Evolutionary conservation across 306 rosid genomes (phyloP).

Genomic region (Casuarina cunninghamiana): DNA sequence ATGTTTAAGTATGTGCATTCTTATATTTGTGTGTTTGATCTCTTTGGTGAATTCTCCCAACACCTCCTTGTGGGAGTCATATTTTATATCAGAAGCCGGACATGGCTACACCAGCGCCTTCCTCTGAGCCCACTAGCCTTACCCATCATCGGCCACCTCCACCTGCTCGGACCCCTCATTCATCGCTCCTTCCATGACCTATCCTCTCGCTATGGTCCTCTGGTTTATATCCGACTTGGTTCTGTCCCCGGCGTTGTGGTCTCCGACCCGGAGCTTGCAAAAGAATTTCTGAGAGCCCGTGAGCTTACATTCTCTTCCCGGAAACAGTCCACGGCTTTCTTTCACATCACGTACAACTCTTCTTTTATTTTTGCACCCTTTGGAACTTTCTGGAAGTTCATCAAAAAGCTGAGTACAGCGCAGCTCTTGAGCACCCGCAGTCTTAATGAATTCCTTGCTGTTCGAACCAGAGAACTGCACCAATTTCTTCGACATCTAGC

Average conservation of each 20-base stretch:
- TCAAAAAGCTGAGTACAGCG: constrained; percentile 35
- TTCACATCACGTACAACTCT: constrained; percentile 33
- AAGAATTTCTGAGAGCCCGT: constrained; percentile 40
- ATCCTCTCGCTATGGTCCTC: constrained; percentile 36
- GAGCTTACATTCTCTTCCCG: constrained; percentile 35
- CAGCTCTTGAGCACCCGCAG: constrained; percentile 37
- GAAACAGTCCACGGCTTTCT: constrained; percentile 16
- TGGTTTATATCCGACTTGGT: constrained; percentile 42
- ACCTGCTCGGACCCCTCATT: constrained; percentile 39
- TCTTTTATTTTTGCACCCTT: constrained; percentile 45
- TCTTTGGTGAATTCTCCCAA: no score
- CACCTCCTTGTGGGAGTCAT: no score
- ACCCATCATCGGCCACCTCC: constrained; percentile 45
- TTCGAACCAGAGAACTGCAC: constrained; percentile 31
- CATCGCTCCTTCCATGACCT: constrained; percentile 39
- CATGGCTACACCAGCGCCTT: neutral
- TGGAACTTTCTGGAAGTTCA: constrained; percentile 48
- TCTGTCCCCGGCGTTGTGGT: constrained; percentile 24
- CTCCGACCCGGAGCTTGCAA: constrained; percentile 35
- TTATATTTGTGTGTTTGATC: no score
- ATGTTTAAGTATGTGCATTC: no score
- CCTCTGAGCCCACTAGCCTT: constrained; percentile 45
- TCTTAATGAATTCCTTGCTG: constrained; percentile 2
- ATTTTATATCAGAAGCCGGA: no score
- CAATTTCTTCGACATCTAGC: constrained; percentile 28